phyloP scores from a whole-genome alignment of 1,284 basidiomycete species.

The Mycena sp. region DNA sequence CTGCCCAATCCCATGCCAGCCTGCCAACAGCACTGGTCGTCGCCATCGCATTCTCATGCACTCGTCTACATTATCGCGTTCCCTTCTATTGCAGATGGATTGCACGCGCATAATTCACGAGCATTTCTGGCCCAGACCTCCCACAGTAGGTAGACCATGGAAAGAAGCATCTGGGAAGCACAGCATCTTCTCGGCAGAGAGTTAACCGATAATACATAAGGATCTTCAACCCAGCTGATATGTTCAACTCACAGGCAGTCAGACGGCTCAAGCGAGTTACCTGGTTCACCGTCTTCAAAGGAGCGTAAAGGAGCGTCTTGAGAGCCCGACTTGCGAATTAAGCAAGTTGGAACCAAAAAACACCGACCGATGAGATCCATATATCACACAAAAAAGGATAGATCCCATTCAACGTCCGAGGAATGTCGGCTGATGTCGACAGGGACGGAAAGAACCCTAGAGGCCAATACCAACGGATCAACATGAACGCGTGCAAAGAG shows the following conservation, averaged over 20 bases:
- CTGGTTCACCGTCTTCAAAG: background rate
- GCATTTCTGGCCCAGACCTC: too few relatives aligned
- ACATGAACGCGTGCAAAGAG: background rate
- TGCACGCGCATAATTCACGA: slow-evolving; percentile 6
- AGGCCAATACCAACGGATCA: slow-evolving; percentile 19
- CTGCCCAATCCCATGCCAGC: background rate
- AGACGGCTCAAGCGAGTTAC: background rate
- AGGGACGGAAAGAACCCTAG: too few relatives aligned
- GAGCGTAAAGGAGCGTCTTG: background rate
- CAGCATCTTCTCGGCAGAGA: slow-evolving; percentile 1
- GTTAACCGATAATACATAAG: slow-evolving; percentile 9
- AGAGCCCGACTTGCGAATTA: too few relatives aligned
- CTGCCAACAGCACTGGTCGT: too few relatives aligned
- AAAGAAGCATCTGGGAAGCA: background rate
- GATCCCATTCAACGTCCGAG: too few relatives aligned
- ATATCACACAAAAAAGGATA: too few relatives aligned
- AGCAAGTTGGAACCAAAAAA: too few relatives aligned
- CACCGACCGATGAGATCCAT: too few relatives aligned
- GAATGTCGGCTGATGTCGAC: too few relatives aligned
- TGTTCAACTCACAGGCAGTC: background rate
- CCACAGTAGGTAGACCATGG: background rate
- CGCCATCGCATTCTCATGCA: too few relatives aligned
- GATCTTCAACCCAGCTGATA: background rate
- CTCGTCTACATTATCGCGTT: too few relatives aligned
- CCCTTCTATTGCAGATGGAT: slow-evolving; percentile 5